A percentile compares a stretch with the other conserved stretches of the same genome.
Evolutionary conservation across 495 filamentous ascomycete genomes (phyloP).

Genomic region (Stereocaulon alpinum): DNA sequence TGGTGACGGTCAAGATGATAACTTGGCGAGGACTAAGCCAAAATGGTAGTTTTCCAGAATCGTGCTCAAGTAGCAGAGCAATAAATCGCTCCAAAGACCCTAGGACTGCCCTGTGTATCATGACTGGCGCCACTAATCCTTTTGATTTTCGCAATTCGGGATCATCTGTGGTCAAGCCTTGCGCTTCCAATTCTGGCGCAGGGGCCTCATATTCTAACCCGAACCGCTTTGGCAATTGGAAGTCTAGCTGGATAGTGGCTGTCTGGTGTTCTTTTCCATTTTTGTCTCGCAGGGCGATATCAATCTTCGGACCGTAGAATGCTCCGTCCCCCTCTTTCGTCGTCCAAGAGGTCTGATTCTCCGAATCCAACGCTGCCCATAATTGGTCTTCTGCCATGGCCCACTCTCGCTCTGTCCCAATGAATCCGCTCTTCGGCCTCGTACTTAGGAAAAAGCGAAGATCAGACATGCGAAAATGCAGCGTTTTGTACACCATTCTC

Average conservation of each 20-base stretch:
- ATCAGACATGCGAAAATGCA: constrained; percentile 49
- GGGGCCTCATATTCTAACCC: constrained; percentile 64
- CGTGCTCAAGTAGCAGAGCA: constrained; percentile 77
- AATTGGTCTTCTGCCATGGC: constrained; percentile 67
- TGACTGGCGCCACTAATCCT: constrained; percentile 54
- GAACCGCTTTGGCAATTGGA: constrained; percentile 83
- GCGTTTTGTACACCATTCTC: constrained; percentile 61
- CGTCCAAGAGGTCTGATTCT: constrained; percentile 54
- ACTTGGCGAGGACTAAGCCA: constrained; percentile 83
- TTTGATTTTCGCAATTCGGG: constrained; percentile 33
- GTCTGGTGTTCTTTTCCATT: constrained; percentile 87
- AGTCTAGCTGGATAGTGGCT: constrained; percentile 87
- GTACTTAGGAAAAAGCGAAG: constrained; percentile 76
- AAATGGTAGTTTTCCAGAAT: constrained; percentile 76
- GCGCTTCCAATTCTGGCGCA: constrained; percentile 56
- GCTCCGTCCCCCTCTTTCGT: constrained; percentile 77
- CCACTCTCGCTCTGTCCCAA: constrained; percentile 75
- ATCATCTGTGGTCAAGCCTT: constrained; percentile 38
- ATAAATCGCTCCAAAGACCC: constrained; percentile 82
- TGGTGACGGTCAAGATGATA: constrained; percentile 66
- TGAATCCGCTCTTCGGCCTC: constrained; percentile 62
- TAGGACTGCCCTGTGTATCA: constrained; percentile 82
- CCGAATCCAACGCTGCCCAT: constrained; percentile 50
- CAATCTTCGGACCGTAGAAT: constrained; percentile 94
- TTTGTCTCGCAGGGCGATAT: constrained; percentile 72